Percentiles rank a stretch among this genome's conserved stretches.
Evolutionary conservation across 257 asterid species (phyloP).

Genomic region (Nicotiana noctiflora): DNA sequence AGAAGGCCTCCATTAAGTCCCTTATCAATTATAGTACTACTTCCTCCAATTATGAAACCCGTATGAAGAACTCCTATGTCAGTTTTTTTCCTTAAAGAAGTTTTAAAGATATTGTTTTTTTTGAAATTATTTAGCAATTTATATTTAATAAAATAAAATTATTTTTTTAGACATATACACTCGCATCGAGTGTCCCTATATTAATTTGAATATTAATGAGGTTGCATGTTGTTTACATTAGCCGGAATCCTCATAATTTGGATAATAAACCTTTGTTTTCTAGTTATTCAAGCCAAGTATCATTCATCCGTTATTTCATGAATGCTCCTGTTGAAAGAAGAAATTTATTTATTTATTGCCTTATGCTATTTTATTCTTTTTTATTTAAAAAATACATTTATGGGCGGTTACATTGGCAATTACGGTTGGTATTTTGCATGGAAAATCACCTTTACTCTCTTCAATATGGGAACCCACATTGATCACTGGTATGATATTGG

Average conservation of each 20-base stretch:
- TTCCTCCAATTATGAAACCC: background rate
- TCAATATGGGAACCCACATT: background rate
- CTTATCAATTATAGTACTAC: background rate
- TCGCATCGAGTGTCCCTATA: background rate
- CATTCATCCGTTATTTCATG: background rate
- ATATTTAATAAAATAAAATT: background rate
- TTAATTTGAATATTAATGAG: background rate
- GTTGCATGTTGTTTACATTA: background rate
- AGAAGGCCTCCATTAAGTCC: background rate
- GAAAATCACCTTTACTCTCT: background rate
- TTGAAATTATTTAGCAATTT: background rate
- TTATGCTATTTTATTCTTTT: background rate
- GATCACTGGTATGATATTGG: background rate
- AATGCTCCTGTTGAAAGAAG: background rate
- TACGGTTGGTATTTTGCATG: background rate
- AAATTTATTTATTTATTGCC: background rate
- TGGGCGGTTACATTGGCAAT: background rate
- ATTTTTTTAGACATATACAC: background rate
- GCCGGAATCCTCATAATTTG: background rate
- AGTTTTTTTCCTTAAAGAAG: background rate
- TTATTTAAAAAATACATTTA: background rate
- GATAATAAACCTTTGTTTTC: slow-evolving; percentile 5
- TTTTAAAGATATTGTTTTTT: background rate
- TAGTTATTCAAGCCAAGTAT: background rate
- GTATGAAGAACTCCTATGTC: background rate